Base-by-base conservation (phyloP, 1,139 yeast genomes). In the Hemisphaericaspora subhashii region DNA sequence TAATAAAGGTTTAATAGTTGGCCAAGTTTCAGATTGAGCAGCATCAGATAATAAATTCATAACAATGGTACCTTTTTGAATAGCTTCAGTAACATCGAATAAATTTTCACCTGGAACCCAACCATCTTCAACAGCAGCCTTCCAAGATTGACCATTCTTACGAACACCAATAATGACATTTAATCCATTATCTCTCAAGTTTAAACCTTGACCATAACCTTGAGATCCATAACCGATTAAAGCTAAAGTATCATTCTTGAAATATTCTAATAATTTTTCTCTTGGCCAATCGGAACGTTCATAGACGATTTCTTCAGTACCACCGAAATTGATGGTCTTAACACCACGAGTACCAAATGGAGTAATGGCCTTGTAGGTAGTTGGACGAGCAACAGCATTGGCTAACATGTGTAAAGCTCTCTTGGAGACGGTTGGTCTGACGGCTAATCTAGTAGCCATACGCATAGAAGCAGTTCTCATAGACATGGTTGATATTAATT, bases 231-330 rank as follows among this genome's bases (percentile, higher is more conserved):
- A 92, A 73, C 98, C 98, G 58, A 92, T 90, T 64, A 92, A 76
- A 55, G 98, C 98, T 64, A 92, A 77, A 49, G 98, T 92, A 70
- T 92, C 98, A 72, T 90, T 77, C 81, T 92, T 90, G 88, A 92
- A 92, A 81, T 89, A 92, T 62, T 89, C 94, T 54, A 84, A 79
- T 62, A 92, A 79, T 78, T 86, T 92, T 77, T 92, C 98, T 68
- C 85, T 81, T 73, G 98, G 98, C 98, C 98, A 92, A 86, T 92
- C 98, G 57, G 88, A 84, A 75, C 98, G 88, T 79, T 92, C 98
- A 79, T 92, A 92, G 55, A 92, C 98, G 57, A 84, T 72, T 77
- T 90, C 98, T 63, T 86, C 90, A 55, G 83, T 81, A 72, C 97
- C 98, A 68, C 89, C 97, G 63, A 92, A 92, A 83, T 88, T 88